Conservation (phyloP, 768 basidiomycete genomes). For the Lanmaoa rubissima region DNA sequence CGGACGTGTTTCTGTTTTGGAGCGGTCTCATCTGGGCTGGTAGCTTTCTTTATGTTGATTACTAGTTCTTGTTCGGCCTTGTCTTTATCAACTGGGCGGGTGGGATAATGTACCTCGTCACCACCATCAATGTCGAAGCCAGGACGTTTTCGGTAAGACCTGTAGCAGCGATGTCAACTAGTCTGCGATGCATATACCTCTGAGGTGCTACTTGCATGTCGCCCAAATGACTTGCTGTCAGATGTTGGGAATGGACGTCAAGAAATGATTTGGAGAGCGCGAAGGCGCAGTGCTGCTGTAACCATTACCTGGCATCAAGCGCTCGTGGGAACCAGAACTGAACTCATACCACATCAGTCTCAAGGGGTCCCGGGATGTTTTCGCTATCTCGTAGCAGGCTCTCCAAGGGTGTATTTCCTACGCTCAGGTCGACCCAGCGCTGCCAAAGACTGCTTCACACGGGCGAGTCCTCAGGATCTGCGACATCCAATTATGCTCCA, state of each 20-base stretch:
- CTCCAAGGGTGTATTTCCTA: conserved; percentile 4
- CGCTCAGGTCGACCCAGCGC: conserved; percentile 10
- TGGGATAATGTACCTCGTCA: conserved; percentile 87
- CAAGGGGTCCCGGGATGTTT: conserved; percentile 12
- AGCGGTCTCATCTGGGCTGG: conserved; percentile 89
- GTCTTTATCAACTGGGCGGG: conserved; percentile 97
- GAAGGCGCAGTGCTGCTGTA: conserved; percentile 10
- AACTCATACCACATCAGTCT: neutral
- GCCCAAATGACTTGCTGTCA: conserved; percentile 3
- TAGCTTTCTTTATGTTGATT: conserved; percentile 98
- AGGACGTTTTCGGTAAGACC: conserved; percentile 35
- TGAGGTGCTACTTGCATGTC: conserved; percentile 26
- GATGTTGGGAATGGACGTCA: conserved; percentile 2
- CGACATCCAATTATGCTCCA: conserved; percentile 52
- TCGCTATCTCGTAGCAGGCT: conserved; percentile 14
- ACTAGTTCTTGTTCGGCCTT: conserved; percentile 94
- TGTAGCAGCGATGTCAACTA: conserved; percentile 17
- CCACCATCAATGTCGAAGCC: conserved; percentile 68
- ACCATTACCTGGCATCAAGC: neutral
- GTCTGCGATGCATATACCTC: neutral
- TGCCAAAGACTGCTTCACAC: conserved; percentile 14
- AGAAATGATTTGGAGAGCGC: neutral
- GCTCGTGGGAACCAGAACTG: conserved; percentile 21
- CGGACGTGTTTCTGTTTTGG: conserved; percentile 99
- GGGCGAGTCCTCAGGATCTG: conserved; percentile 16